These are phyloP conservation scores for Hippophae gyantsensis DNA, from an alignment of 306 rosid species.

Conservation along the genomic window DNA sequence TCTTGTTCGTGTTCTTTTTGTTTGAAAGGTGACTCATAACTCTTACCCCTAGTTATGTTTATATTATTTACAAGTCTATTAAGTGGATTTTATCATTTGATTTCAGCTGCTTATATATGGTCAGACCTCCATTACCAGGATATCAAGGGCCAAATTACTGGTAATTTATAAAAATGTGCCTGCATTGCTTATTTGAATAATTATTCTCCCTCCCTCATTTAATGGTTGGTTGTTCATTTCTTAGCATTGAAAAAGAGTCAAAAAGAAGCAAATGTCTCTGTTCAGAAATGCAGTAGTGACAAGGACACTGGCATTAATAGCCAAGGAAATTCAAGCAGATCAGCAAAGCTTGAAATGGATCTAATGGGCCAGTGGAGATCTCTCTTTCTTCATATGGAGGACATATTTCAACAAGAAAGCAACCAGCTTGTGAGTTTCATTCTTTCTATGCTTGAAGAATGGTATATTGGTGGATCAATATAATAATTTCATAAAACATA, in stretches of 20 bases:
- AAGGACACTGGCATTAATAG: slow-evolving; percentile 27
- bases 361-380: slow-evolving; percentile 79
- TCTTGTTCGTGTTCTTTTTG: slow-evolving; percentile 73
- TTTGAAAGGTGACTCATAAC: slow-evolving; percentile 51
- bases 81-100: slow-evolving; percentile 14
- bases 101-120: slow-evolving; percentile 70
- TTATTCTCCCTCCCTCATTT: not conserved
- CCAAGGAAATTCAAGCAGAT: slow-evolving; percentile 26
- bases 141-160: slow-evolving; percentile 68
- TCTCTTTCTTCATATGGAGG: slow-evolving; percentile 69
- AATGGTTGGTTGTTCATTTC: slow-evolving; percentile 1
- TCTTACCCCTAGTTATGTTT: not conserved
- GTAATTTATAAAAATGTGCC: slow-evolving; percentile 28
- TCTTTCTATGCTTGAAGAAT: not conserved
- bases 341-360: slow-evolving; percentile 41
- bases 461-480: no score
- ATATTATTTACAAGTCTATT: slow-evolving; percentile 7
- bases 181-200: not conserved
- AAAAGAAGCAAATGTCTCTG: slow-evolving; percentile 56
- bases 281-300: slow-evolving; percentile 45
- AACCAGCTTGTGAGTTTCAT: slow-evolving; percentile 61
- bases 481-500: no score
- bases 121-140: slow-evolving; percentile 90
- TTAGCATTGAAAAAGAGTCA: slow-evolving; percentile 72
- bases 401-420: slow-evolving; percentile 43